Conservation (phyloP, 371 early-diverging fungal species). For the Rhizopus microsporus region DNA sequence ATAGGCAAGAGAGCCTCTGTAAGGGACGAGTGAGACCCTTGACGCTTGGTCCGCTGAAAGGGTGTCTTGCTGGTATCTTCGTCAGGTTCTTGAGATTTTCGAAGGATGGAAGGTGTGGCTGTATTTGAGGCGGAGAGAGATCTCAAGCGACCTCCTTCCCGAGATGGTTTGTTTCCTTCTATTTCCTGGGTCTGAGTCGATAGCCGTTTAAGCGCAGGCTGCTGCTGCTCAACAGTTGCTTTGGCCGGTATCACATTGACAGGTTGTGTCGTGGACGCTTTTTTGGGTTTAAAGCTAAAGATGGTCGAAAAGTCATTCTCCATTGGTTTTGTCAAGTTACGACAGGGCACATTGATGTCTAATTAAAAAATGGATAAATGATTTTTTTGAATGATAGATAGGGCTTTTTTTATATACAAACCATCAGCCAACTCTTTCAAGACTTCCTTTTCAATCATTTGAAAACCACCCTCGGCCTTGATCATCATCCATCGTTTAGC, state of each 20-base stretch:
- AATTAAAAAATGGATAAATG: background rate
- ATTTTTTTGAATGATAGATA: background rate
- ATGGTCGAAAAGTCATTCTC: conserved; percentile 28
- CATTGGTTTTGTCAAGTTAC: conserved; percentile 31
- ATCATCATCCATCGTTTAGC: conserved; percentile 38
- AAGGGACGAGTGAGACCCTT: background rate
- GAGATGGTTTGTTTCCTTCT: conserved; percentile 4
- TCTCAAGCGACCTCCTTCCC: conserved; percentile 2
- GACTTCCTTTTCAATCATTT: conserved; percentile 37
- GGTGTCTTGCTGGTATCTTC: background rate
- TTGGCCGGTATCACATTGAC: too few species aligned
- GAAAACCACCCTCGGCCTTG: conserved; percentile 41
- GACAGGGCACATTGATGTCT: conserved; percentile 43
- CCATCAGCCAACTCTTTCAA: conserved; percentile 43
- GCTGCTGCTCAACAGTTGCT: too few species aligned
- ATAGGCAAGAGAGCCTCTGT: conserved; percentile 18
- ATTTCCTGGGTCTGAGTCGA: background rate
- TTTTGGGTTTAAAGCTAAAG: conserved; percentile 27
- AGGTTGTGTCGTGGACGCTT: background rate
- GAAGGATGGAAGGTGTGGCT: background rate
- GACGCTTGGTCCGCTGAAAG: background rate
- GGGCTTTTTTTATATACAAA: conserved; percentile 3
- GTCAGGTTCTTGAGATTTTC: background rate
- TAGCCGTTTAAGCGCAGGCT: background rate
- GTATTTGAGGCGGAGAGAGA: conserved; percentile 16